Conservation (phyloP, 2,329 filamentous ascomycete species). For the Escovopsis weberi region DNA sequence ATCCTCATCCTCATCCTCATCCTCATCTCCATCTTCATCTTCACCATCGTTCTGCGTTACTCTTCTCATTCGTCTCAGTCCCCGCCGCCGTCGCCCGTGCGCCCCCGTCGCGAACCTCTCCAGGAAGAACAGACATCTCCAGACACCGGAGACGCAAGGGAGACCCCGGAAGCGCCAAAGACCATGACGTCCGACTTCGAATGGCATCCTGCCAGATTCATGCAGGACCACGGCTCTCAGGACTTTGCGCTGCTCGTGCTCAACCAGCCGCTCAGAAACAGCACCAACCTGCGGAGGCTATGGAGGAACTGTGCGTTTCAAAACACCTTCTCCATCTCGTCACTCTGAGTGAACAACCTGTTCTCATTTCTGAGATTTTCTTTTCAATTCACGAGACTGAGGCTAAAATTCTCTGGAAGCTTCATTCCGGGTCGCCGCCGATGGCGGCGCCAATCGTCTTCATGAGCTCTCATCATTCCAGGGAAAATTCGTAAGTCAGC, state of each 20-base stretch:
- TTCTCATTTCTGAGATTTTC: not conserved
- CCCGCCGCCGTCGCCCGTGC: too few relatives aligned
- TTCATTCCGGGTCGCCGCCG: slow-evolving; percentile 60
- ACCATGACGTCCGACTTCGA: slow-evolving; percentile 13
- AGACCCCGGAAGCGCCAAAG: too few relatives aligned
- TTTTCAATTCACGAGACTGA: not conserved
- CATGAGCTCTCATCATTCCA: slow-evolving; percentile 28
- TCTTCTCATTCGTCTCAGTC: too few relatives aligned
- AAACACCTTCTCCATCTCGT: not conserved
- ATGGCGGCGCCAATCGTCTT: slow-evolving; percentile 79
- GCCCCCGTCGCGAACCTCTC: too few relatives aligned
- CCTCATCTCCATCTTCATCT: too few relatives aligned
- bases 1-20: too few relatives aligned
- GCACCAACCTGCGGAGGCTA: slow-evolving; percentile 32
- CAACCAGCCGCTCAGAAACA: slow-evolving; percentile 34
- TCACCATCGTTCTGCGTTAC: too few relatives aligned
- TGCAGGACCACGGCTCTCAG: slow-evolving; percentile 18
- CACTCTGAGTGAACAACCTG: too few relatives aligned
- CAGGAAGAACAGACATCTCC: too few relatives aligned
- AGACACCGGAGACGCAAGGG: too few relatives aligned
- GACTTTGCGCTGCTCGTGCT: slow-evolving; percentile 34
- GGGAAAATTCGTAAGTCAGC: slow-evolving; percentile 26
- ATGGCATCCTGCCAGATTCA: slow-evolving; percentile 25
- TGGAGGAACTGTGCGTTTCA: slow-evolving; percentile 31
- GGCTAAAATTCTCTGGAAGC: slow-evolving; percentile 26